Evolutionary conservation across 2,329 filamentous ascomycete species (phyloP), one percentile per base, ranked within the genome.

Genomic region (Pseudocercospora vitis): DNA sequence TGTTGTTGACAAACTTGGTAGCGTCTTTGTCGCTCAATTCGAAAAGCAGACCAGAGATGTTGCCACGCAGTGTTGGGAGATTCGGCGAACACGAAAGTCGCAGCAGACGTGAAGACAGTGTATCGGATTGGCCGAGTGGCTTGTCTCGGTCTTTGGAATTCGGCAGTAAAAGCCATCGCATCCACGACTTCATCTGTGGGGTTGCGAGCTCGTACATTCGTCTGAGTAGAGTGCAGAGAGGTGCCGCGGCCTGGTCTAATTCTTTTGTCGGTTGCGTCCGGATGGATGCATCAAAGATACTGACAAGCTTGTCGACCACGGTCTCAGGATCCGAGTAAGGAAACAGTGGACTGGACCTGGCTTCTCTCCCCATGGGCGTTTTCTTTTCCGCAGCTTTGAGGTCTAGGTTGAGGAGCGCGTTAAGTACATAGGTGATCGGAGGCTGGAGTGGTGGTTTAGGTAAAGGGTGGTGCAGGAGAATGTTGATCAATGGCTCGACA

Each of bases 21-120:
- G 91, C 82, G 63, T 96, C 85, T 63, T 85, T 88, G 59, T 86
- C 87, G 0, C 91, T 96, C 23, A 97, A 78, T 60, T 95, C 88
- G 68, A 95, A 99, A 57, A 96, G 81, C 19, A 99, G 78, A 24
- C 86, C 80, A 0, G 88, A 88, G 48, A 95, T 86, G 14, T 83
- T 82, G 42, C 88, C 84, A 14, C 90, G 83, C 2, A 96, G 75
- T 32, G 85, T 84, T 0, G 89, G 83, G 0, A 88, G 81, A 37
- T 83, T 72, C 0, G 91, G 81, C 11, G 88, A 89, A 4, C 85
- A 89, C 2, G 88, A 90, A 33, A 94, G 82, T 50, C 84, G 83
- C 47, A 99, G 79, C 1, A 99, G 76, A 55, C 84, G 83, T 2
- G 90, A 86, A 1, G 92, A 81, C 0, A 97, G 75, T 0, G 86